phyloP scores from a whole-genome alignment of 2,329 filamentous ascomycete species.

The Fusarium sp. region DNA sequence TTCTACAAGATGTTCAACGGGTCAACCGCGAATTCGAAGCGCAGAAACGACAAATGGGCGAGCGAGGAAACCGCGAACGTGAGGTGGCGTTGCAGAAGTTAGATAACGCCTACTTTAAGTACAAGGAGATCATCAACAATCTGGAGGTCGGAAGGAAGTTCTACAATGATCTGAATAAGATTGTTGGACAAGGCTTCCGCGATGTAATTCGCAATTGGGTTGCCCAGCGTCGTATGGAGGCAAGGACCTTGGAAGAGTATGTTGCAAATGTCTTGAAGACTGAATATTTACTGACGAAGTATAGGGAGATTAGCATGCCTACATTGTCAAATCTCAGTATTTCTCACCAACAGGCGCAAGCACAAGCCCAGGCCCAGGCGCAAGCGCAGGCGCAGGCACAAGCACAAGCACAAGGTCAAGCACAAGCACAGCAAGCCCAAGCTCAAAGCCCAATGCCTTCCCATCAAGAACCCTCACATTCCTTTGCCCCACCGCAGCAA shows the following conservation, averaged over 20 bases:
- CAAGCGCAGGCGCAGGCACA: not conserved
- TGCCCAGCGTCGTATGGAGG: slow-evolving; percentile 83
- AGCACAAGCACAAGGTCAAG: slow-evolving; percentile 22
- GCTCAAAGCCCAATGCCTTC: slow-evolving; percentile 33
- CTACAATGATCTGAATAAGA: slow-evolving; percentile 93
- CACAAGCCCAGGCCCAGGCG: not conserved
- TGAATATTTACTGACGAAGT: slow-evolving; percentile 10
- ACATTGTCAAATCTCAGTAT: slow-evolving; percentile 59
- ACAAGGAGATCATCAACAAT: slow-evolving; percentile 94
- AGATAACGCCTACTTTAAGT: slow-evolving; percentile 93
- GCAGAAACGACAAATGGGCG: slow-evolving; percentile 74
- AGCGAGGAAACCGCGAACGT: slow-evolving; percentile 73
- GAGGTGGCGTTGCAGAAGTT: slow-evolving; percentile 88
- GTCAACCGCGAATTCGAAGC: slow-evolving; percentile 82
- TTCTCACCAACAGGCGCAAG: slow-evolving; percentile 46
- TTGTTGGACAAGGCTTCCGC: slow-evolving; percentile 81
- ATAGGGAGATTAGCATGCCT: slow-evolving; percentile 64
- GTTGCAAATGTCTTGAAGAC: slow-evolving; percentile 42
- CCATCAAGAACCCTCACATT: slow-evolving; percentile 23
- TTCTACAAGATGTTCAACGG: slow-evolving; percentile 75
- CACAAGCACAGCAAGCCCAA: slow-evolving; percentile 28
- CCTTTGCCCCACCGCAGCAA: slow-evolving; percentile 26
- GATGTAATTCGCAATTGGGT: slow-evolving; percentile 83
- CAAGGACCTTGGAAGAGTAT: slow-evolving; percentile 80
- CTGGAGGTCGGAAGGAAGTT: slow-evolving; percentile 93